These are phyloP conservation scores for Exserohilum turcica DNA, from an alignment of 2,329 filamentous ascomycete genomes.

Conservation along the genomic window DNA sequence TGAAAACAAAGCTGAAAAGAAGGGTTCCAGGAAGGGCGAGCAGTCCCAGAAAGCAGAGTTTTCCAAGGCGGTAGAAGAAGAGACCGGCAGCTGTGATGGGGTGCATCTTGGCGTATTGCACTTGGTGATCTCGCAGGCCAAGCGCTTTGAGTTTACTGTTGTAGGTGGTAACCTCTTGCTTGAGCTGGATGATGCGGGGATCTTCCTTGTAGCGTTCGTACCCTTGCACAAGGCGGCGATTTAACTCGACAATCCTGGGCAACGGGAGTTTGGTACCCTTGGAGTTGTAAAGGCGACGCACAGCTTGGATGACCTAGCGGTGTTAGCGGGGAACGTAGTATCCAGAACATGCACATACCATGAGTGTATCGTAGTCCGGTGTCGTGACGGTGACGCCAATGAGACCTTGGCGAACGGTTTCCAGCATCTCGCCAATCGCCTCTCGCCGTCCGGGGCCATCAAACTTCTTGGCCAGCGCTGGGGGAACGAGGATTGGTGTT, in stretches of 20 bases:
- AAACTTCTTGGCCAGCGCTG: slow-evolving; percentile 83
- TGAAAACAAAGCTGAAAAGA: slow-evolving; percentile 68
- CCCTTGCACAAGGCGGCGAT: slow-evolving; percentile 85
- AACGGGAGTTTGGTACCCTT: slow-evolving; percentile 92
- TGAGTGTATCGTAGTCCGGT: slow-evolving; percentile 93
- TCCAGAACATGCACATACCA: slow-evolving; percentile 57
- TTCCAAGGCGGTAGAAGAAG: slow-evolving; percentile 78
- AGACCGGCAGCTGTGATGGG: slow-evolving; percentile 75
- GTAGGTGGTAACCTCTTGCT: slow-evolving; percentile 78
- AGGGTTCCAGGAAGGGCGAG: slow-evolving; percentile 85
- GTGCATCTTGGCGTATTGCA: slow-evolving; percentile 86
- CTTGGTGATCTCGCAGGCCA: slow-evolving; percentile 90
- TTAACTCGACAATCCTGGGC: slow-evolving; percentile 91
- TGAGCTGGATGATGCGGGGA: slow-evolving; percentile 76
- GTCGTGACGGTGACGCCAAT: slow-evolving; percentile 88
- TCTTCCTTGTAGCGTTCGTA: slow-evolving; percentile 94
- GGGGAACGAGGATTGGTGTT: slow-evolving; percentile 81
- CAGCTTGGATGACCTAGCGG: slow-evolving; percentile 80
- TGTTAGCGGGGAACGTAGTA: slow-evolving; percentile 34
- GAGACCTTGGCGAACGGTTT: slow-evolving; percentile 83
- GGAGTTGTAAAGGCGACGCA: slow-evolving; percentile 88
- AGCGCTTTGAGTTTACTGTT: slow-evolving; percentile 85
- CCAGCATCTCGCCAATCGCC: slow-evolving; percentile 82
- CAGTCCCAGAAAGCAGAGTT: slow-evolving; percentile 75
- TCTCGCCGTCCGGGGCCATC: slow-evolving; percentile 73